A percentile compares a stretch with the other conserved stretches of the same genome.
phyloP scores from a whole-genome alignment of 768 basidiomycete species.

The Sarcodon sp. region DNA sequence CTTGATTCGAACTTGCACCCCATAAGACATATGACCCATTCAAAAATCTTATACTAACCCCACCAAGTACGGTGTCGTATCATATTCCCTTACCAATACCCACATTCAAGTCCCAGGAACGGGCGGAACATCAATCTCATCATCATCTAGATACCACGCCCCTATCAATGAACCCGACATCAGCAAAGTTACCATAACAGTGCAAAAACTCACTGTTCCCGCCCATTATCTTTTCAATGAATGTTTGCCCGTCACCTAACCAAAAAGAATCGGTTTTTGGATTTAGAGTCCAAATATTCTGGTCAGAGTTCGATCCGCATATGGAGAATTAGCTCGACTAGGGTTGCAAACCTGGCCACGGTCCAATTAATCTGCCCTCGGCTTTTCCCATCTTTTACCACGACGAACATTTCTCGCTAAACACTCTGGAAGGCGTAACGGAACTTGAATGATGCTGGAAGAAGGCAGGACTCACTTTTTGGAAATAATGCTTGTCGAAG shows the following conservation, averaged over 20 bases:
- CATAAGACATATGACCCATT: no score
- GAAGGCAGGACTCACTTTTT: conserved; percentile 18
- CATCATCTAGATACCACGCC: conserved; percentile 11
- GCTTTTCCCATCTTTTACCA: conserved; percentile 55
- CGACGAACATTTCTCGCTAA: conserved; percentile 41
- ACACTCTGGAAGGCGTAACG: conserved; percentile 28
- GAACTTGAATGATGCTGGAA: neutral
- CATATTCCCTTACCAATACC: no score
- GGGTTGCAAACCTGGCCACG: conserved; percentile 40
- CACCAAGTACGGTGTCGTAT: no score
- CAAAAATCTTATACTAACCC: no score
- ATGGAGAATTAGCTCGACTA: neutral
- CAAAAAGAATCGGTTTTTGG: conserved; percentile 39
- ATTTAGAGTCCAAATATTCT: conserved; percentile 5
- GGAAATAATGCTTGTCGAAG: conserved; percentile 28
- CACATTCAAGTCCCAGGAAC: no score
- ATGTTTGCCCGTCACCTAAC: conserved; percentile 49
- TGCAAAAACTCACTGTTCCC: conserved; percentile 14
- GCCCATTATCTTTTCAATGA: conserved; percentile 29
- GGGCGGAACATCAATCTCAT: neutral
- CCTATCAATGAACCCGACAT: neutral
- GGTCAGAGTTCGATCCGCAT: neutral
- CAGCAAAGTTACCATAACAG: neutral
- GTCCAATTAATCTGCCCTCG: conserved; percentile 40
- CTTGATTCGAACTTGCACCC: no score